These are phyloP conservation scores for Mallotus repandus DNA, from an alignment of 441 rosid species.

Conservation along the genomic window DNA sequence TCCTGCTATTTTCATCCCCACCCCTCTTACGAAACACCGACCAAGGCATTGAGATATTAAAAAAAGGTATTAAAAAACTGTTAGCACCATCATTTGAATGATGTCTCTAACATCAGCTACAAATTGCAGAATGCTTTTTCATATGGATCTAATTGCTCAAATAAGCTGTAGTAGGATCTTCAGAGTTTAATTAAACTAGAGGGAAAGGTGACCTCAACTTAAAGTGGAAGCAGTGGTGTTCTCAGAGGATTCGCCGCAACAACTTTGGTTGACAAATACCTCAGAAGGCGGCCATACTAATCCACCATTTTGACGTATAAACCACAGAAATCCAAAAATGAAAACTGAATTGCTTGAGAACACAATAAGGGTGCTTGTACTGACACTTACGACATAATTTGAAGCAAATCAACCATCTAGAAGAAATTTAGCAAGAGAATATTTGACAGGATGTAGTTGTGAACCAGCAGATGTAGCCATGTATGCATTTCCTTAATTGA, in stretches of 20 bases:
- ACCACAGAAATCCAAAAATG: background rate
- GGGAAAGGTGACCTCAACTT: background rate
- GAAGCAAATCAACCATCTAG: background rate
- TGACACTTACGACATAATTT: background rate
- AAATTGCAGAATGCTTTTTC: background rate
- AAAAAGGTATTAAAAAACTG: background rate
- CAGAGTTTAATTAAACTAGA: background rate
- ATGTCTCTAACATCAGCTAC: background rate
- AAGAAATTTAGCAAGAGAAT: background rate
- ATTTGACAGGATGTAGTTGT: background rate
- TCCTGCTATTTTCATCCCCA: background rate
- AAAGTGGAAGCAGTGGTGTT: background rate
- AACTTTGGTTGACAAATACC: background rate
- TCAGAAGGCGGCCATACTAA: background rate
- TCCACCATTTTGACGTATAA: background rate
- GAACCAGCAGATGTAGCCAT: conserved; percentile 1
- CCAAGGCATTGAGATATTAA: background rate
- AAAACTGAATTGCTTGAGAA: background rate
- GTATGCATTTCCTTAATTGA: background rate
- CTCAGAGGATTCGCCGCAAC: background rate
- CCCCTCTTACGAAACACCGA: background rate
- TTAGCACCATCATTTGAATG: conserved; percentile 10
- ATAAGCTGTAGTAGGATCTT: background rate
- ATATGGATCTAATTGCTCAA: background rate
- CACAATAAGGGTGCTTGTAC: no score